Evolutionary conservation across 2,329 filamentous ascomycete species (phyloP), one percentile per base, ranked within the genome.

Genomic region (Aquanectria penicillioides): DNA sequence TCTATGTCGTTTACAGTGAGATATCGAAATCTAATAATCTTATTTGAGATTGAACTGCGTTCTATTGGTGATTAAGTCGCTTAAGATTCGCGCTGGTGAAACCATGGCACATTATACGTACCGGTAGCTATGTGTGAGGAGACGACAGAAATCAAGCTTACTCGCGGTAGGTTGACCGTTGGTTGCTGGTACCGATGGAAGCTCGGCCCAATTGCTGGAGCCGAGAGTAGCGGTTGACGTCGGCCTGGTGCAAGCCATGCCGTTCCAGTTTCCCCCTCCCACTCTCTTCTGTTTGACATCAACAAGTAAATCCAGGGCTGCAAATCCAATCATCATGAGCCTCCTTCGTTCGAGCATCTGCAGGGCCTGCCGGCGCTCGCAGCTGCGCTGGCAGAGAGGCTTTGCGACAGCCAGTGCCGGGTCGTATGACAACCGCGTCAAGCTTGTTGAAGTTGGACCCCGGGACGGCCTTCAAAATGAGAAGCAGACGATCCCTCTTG

Each of bases 401-500:
- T 74, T 80, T 59, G 78, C 79, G 43, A 80, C 79, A n/a, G 75
- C 78, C 31, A 74, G 69, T 52, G 62, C 62, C 36, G 62, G 64
- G 25, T 61, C 70, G 41, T 68, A 71, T 57, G 77, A 81, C 71
- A 82, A 79, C 69, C 74, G 70, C 58, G 82, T 87, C 60, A 83
- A 81, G 75, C 88, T 96, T 33, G 89, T 95, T 61, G 92, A 96
- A 78, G 92, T 96, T 62, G 92, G 91, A 8, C 92, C 92, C 28
- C 84, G 92, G 64, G 92, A 96, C 79, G 92, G 92, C n/a, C 78
- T 96, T 50, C 92, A 97, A 73, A 96, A 95, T 72, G 91, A 95
- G 79, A 91, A 90, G 77, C 85, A 81, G 63, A 81, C 81, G 23
- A 89, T 96, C 63, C 81, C 91, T 0, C 79, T 92, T 10, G 80